Percentiles rank a stretch among this genome's conserved stretches.
phyloP scores from a whole-genome alignment of 371 early-diverging fungal species.

The Rhizopus microsporus region DNA sequence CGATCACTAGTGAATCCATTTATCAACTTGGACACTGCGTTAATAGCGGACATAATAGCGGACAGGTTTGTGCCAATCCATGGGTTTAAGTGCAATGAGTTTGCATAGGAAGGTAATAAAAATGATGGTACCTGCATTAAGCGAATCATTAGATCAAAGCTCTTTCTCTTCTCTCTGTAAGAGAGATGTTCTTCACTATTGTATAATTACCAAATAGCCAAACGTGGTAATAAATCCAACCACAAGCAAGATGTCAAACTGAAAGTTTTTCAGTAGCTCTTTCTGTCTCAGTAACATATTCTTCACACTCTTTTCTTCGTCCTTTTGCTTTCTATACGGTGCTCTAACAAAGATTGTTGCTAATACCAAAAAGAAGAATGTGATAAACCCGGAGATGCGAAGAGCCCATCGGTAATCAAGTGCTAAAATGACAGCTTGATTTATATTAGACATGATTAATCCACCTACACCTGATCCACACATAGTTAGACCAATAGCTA shows the following conservation, averaged over 20 bases:
- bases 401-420: constrained; percentile 68
- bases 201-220: constrained; percentile 30
- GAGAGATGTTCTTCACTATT: not conserved
- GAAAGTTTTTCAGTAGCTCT: constrained; percentile 6
- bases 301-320: constrained; percentile 21
- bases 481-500: constrained; percentile 74
- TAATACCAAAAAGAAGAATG: constrained; percentile 48
- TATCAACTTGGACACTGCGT: constrained; percentile 45
- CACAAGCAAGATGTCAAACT: constrained; percentile 27
- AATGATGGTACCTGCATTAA: constrained; percentile 29
- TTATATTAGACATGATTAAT: constrained; percentile 58
- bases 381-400: constrained; percentile 61
- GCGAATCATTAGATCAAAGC: constrained; percentile 6
- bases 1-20: constrained; percentile 55
- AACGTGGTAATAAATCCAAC: constrained; percentile 30
- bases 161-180: not conserved
- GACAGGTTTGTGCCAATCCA: constrained; percentile 44
- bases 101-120: constrained; percentile 36
- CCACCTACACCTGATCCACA: constrained; percentile 74
- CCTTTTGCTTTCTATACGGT: constrained; percentile 15
- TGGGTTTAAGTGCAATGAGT: constrained; percentile 29
- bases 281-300: constrained; percentile 35
- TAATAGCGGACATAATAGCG: constrained; percentile 52
- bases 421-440: constrained; percentile 47
- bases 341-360: constrained; percentile 52